Base-by-base conservation (phyloP, 768 basidiomycete species). In the Suillus plorans region DNA sequence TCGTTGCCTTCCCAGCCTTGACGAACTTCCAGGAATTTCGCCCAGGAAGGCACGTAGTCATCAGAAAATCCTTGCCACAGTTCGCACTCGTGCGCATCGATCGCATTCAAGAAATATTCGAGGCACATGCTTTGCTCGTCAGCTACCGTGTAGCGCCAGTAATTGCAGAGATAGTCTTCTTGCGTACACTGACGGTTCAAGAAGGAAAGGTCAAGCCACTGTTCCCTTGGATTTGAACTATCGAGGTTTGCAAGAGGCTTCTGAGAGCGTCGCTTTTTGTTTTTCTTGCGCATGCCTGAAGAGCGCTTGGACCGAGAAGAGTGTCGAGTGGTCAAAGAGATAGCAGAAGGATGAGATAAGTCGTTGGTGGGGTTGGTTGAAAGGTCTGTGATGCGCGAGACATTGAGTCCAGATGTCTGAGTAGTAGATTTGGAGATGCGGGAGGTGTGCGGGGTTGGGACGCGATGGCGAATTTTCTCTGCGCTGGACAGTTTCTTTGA, bases 151-250 rank as follows among this genome's bases (percentile, higher is more conserved):
- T 28, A 3, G 22, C 57, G 39, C 57, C 57, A 58, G 16, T 58
- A 58, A 18, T 41, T 58, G 37, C 57, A 58, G 18, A 58, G 6
- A 18, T 41, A 58, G 22, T 58, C 57, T 41, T 25, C 5, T 10
- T 41, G 39, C 22, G 57, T 41, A 4, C 25, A 18, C 3, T 10
- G 1, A 18, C 39, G 57, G 18, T 18, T 16, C 14, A 58, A 41
- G 39, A 58, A 58, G 16, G 57, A 41, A 18, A 58, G 57, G 57
- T 58, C 57, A 12, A 58, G 57, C 57, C 57, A 58, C n/a, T 13
- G 56, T 22, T 53, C 52, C 18, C 4, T 31, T 31, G 10, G 18
- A 5, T 34, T 18, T 10, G 31, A 53, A 10, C 5, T 20, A 18
- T 18, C 10, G 31, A 34, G 2, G 28, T 34, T 52, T 28, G 50